Evolutionary conservation across 2,329 filamentous ascomycete genomes (phyloP).

Genomic region (Curvularia hawaiiensis): DNA sequence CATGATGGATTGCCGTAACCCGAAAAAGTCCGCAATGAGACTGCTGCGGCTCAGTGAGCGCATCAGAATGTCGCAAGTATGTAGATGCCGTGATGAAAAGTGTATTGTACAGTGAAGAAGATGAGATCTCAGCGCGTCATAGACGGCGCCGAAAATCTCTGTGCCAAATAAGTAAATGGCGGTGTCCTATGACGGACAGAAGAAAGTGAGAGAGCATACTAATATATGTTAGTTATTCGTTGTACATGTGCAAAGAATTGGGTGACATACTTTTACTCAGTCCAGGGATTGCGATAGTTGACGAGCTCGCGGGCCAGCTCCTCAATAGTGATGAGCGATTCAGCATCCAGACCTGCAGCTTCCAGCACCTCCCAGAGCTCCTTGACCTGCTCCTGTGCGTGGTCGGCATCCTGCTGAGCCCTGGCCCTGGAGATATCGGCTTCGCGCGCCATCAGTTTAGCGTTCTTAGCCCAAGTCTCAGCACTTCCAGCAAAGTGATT

Average conservation of each 20-base stretch:
- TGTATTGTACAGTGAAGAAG: neutral
- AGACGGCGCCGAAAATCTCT: neutral
- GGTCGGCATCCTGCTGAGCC: constrained; percentile 6
- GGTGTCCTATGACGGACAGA: neutral
- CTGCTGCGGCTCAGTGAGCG: neutral
- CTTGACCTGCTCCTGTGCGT: constrained; percentile 14
- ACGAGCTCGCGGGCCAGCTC: neutral
- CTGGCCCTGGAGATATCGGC: too few relatives aligned
- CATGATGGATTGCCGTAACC: neutral
- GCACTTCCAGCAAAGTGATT: constrained; percentile 23
- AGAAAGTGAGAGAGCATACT: neutral
- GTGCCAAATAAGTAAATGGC: too few relatives aligned
- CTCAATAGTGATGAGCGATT: constrained; percentile 19
- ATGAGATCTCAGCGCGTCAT: neutral
- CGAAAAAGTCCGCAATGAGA: neutral
- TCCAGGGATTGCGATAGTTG: neutral
- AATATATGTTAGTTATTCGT: neutral
- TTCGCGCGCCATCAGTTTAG: too few relatives aligned
- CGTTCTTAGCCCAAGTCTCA: too few relatives aligned
- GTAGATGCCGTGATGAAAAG: too few relatives aligned
- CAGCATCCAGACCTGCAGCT: constrained; percentile 13
- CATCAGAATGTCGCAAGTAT: neutral
- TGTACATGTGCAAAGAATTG: neutral
- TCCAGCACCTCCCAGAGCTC: constrained; percentile 20
- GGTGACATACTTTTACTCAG: neutral